Evolutionary conservation across 306 rosid genomes (phyloP).

Genomic region (Vigna trinervia): DNA sequence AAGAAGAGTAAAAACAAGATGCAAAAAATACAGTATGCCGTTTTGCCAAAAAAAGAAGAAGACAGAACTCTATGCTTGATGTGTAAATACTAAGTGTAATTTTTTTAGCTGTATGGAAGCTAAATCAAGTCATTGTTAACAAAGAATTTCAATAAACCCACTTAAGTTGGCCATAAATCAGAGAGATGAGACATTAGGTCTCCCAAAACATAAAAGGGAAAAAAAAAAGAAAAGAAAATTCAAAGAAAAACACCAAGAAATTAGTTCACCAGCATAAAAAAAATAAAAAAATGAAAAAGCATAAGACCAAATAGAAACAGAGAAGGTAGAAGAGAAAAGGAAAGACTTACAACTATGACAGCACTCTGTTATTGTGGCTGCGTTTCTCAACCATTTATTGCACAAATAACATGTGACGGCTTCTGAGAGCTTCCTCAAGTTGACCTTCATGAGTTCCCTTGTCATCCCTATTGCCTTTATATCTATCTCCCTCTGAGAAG

Average conservation of each 20-base stretch:
- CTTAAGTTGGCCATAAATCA: conserved; percentile 16
- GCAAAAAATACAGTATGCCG: background rate
- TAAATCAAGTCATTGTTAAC: background rate
- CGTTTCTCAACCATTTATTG: conserved; percentile 33
- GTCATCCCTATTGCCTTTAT: conserved; percentile 40
- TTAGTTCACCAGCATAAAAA: conserved; percentile 4
- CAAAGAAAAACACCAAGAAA: background rate
- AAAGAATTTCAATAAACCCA: conserved; percentile 16
- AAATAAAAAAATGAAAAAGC: conserved; percentile 2
- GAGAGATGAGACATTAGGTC: background rate
- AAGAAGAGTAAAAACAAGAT: background rate
- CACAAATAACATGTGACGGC: conserved; percentile 53
- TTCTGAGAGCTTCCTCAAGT: conserved; percentile 19
- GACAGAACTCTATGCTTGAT: background rate
- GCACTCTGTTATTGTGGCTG: conserved; percentile 56
- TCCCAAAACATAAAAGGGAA: background rate
- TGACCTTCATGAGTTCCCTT: background rate
- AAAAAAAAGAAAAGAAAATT: background rate
- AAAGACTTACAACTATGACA: conserved; percentile 53
- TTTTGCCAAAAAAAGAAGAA: background rate
- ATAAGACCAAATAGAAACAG: conserved; percentile 17
- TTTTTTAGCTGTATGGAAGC: background rate
- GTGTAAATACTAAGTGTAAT: conserved; percentile 9
- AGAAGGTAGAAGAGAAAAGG: background rate
- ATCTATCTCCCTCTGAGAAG: conserved; percentile 29